Percentiles rank a stretch among this genome's conserved stretches.
Evolutionary conservation across 169 alveolate genomes (phyloP).

Genomic region (Theileria equi): DNA sequence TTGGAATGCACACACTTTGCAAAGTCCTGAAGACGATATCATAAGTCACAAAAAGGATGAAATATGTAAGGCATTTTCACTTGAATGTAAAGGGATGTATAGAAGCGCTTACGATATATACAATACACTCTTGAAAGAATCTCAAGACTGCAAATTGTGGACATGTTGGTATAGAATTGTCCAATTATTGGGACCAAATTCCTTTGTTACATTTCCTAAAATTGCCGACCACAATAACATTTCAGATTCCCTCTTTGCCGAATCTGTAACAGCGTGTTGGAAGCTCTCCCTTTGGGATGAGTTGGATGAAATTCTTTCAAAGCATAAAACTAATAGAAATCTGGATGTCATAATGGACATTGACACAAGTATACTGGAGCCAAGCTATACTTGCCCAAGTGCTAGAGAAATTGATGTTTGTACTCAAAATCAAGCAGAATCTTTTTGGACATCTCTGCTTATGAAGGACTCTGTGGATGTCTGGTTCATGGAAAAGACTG

Average conservation of each 20-base stretch:
- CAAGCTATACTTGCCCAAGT: too few species aligned
- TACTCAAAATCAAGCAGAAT: conserved; percentile 17
- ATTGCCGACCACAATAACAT: conserved; percentile 4
- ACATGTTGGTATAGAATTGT: conserved; percentile 43
- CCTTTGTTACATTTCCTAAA: conserved; percentile 18
- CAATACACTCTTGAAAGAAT: conserved; percentile 21
- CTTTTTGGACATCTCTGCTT: conserved; percentile 43
- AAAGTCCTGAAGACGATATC: too few species aligned
- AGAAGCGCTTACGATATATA: conserved; percentile 40
- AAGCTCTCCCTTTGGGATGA: conserved; percentile 52
- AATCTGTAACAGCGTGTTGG: conserved; percentile 49
- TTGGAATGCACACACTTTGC: not conserved
- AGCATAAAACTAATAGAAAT: too few species aligned
- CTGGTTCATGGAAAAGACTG: conserved; percentile 55
- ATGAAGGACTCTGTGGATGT: conserved; percentile 51
- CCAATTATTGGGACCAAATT: conserved; percentile 40
- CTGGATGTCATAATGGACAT: conserved; percentile 2
- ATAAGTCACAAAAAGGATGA: too few species aligned
- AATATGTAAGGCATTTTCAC: conserved; percentile 39
- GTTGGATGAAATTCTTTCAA: conserved; percentile 20
- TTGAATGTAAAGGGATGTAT: conserved; percentile 46
- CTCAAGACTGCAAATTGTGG: conserved; percentile 44
- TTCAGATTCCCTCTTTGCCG: conserved; percentile 38
- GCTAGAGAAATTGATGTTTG: too few species aligned
- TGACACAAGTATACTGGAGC: too few species aligned